These are phyloP conservation scores for Coemansia sp. DNA, from an alignment of 192 early-diverging fungal species.

Conservation along the genomic window DNA sequence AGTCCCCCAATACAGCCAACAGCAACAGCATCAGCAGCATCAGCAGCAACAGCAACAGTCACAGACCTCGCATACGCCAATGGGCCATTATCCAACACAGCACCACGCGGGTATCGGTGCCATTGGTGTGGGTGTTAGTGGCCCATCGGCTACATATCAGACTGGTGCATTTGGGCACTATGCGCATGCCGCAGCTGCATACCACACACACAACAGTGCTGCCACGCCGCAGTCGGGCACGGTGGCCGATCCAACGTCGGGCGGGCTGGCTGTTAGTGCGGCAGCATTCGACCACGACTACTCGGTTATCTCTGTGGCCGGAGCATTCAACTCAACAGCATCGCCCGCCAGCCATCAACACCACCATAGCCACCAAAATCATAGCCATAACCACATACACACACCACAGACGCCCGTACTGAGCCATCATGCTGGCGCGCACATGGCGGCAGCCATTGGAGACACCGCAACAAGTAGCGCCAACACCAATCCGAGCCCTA, in stretches of 20 bases:
- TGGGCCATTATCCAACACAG: slow-evolving; percentile 34
- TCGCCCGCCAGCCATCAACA: slow-evolving; percentile 10
- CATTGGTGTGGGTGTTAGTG: slow-evolving; percentile 1
- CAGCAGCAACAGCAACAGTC: slow-evolving; percentile 10
- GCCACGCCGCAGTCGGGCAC: slow-evolving; percentile 11
- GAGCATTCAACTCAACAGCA: slow-evolving; percentile 15
- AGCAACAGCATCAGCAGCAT: slow-evolving; percentile 21
- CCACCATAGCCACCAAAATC: too few relatives aligned
- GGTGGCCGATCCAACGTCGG: slow-evolving; percentile 17
- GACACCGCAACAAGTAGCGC: neutral
- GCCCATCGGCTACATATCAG: slow-evolving; percentile 19
- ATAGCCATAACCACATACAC: too few relatives aligned
- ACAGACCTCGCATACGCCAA: slow-evolving; percentile 19
- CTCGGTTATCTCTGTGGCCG: slow-evolving; percentile 24
- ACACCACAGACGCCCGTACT: too few relatives aligned
- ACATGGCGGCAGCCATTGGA: neutral
- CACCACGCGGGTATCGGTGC: slow-evolving; percentile 19
- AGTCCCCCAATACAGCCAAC: slow-evolving; percentile 15
- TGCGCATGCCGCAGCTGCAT: slow-evolving; percentile 22
- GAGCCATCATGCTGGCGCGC: neutral
- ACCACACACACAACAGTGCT: slow-evolving; percentile 28
- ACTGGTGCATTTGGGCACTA: slow-evolving; percentile 25
- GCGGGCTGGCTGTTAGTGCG: slow-evolving; percentile 5
- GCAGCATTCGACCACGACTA: slow-evolving; percentile 30
- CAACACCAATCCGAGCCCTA: neutral